Conservation (phyloP, 2,329 filamentous ascomycete genomes). For the Aspergillus aculeatus region DNA sequence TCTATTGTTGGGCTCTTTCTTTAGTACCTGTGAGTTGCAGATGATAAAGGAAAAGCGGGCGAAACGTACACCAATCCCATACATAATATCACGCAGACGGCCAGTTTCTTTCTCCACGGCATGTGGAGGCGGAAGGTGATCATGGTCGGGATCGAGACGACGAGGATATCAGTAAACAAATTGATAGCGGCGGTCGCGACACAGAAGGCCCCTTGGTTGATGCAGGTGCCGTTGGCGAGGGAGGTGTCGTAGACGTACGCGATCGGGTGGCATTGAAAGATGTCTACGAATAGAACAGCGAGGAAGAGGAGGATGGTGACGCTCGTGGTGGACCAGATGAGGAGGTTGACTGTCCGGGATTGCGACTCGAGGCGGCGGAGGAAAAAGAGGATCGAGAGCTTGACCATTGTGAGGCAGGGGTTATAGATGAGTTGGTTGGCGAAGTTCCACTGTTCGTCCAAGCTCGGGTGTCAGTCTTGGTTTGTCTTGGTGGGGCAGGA, state of each 20-base stretch:
- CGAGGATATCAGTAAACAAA: conserved; percentile 33
- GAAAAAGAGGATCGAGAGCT: conserved; percentile 32
- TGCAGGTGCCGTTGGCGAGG: conserved; percentile 25
- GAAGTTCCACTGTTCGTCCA: conserved; percentile 20
- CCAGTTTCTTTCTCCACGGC: conserved; percentile 27
- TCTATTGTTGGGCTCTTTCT: conserved; percentile 12
- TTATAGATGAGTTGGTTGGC: conserved; percentile 33
- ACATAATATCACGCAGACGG: conserved; percentile 30
- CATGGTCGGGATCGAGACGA: conserved; percentile 31
- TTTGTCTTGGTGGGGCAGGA: background rate
- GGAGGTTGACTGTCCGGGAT: conserved; percentile 20
- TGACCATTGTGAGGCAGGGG: conserved; percentile 29
- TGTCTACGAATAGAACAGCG: conserved; percentile 27
- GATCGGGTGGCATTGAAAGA: conserved; percentile 33
- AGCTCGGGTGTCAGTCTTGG: background rate
- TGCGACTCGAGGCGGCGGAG: conserved; percentile 30
- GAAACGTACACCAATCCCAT: conserved; percentile 27
- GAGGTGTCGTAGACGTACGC: conserved; percentile 23
- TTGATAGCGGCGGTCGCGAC: conserved; percentile 27
- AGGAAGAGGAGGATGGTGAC: conserved; percentile 23
- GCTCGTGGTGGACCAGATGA: conserved; percentile 23
- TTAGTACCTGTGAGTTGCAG: background rate
- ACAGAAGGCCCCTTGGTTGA: conserved; percentile 30
- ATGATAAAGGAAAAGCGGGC: background rate
- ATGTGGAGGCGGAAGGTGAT: conserved; percentile 33